Base-by-base conservation (phyloP, 805 yeast genomes). In the Scheffersomyces stipitis region DNA sequence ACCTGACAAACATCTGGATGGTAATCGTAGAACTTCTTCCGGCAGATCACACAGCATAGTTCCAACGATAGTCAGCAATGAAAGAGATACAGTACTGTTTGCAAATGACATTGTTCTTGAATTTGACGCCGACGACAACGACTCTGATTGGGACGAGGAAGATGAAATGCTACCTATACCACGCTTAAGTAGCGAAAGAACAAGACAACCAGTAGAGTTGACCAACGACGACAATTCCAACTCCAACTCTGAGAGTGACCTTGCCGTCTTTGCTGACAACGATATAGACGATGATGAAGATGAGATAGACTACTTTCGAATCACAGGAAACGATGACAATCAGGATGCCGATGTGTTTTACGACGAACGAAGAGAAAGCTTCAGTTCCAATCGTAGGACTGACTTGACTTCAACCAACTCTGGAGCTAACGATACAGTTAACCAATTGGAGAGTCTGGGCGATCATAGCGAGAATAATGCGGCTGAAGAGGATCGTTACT, bases 321-420 rank as follows among this genome's bases (percentile, higher is more conserved):
- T 24, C 10, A n/a, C 24, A 13, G 16, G 33, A 22, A 22, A 31
- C 20, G 31, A 31, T 24, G 33, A 36, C 28, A 34, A 18, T 8
- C 16, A 15, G 3, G 48, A 44, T 20, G 48, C 44, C 13, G 48
- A 44, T 22, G 10, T 28, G 26, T 44, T 37, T 28, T 44, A 44
- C 22, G 7, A 24, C 10, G 23, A 33, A 12, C 26, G 40, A 8
- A 33, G 31, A 12, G 45, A 39, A 12, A 33, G 38, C 18, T 41
- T 41, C 20, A 34, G 36, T 2, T 12, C 39, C n/a, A n/a, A n/a
- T n/a, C n/a, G n/a, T n/a, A n/a, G n/a, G n/a, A 28, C 40, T n/a
- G 28, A 27, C 29, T 20, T 20, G 24, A 20, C 9, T 10, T 7
- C 7, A 7, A 20, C 9, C 24, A 20, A 20, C 10, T 20, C 24